A percentile compares a stretch with the other conserved stretches of the same genome.
These are phyloP conservation scores for Haematococcus sp. DNA, from an alignment of 139 green algal genomes.

Conservation along the genomic window DNA sequence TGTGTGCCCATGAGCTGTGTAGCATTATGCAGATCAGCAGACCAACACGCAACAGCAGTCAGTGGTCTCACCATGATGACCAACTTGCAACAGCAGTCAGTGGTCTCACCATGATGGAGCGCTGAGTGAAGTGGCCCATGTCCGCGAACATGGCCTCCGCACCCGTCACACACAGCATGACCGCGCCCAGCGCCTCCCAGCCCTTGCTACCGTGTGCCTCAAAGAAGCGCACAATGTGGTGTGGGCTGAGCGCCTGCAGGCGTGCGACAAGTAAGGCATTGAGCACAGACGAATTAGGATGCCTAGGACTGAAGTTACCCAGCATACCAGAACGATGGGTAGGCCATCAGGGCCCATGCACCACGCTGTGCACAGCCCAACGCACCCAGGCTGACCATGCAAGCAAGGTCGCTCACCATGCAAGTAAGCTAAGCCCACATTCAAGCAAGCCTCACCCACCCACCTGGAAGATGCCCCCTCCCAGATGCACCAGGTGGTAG, in stretches of 20 bases:
- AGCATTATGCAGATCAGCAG: too few relatives aligned
- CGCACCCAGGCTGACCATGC: too few relatives aligned
- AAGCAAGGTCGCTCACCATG: background rate
- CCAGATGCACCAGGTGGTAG: slow-evolving; percentile 51
- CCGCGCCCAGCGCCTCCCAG: slow-evolving; percentile 48
- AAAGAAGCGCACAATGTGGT: slow-evolving; percentile 29
- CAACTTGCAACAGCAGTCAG: background rate
- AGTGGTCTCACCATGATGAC: slow-evolving; percentile 29
- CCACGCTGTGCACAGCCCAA: too few relatives aligned
- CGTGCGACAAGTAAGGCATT: too few relatives aligned
- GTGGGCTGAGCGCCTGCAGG: slow-evolving; percentile 17
- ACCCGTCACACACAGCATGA: slow-evolving; percentile 65
- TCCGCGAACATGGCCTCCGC: slow-evolving; percentile 71
- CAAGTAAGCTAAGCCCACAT: background rate
- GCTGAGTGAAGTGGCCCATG: slow-evolving; percentile 58
- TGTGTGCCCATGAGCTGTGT: too few relatives aligned
- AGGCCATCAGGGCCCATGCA: too few relatives aligned
- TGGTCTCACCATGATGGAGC: slow-evolving; percentile 31
- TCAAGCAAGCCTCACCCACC: background rate
- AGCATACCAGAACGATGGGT: background rate
- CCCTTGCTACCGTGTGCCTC: slow-evolving; percentile 11
- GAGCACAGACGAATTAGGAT: too few relatives aligned
- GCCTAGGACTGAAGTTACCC: too few relatives aligned
- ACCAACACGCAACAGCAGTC: background rate
- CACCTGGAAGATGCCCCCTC: slow-evolving; percentile 12